These are phyloP conservation scores for Trypanosoma mega DNA, from an alignment of 208 protist species.

Conservation along the genomic window DNA sequence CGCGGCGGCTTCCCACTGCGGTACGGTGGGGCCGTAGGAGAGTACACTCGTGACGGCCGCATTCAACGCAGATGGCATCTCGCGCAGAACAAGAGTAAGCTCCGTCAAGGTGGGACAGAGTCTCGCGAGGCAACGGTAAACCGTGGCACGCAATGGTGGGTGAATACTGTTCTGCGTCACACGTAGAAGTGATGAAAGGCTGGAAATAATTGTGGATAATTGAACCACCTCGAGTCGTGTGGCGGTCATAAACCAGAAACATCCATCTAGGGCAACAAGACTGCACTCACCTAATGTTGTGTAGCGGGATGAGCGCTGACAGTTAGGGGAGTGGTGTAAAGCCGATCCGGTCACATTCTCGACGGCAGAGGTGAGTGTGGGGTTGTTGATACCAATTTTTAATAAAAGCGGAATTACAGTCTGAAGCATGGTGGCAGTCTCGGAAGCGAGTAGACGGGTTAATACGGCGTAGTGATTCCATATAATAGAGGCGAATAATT, in stretches of 20 bases:
- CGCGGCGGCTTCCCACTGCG: slow-evolving; percentile 73
- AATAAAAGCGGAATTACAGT: slow-evolving; percentile 50
- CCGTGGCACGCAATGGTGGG: slow-evolving; percentile 50
- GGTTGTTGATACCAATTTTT: slow-evolving; percentile 65
- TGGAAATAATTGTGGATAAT: slow-evolving; percentile 44
- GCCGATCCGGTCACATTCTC: slow-evolving; percentile 50
- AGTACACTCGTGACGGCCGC: slow-evolving; percentile 60
- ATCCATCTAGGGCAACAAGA: slow-evolving; percentile 61
- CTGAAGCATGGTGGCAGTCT: slow-evolving; percentile 29
- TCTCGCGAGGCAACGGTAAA: slow-evolving; percentile 51
- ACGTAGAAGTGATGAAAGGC: slow-evolving; percentile 43
- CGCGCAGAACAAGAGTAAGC: slow-evolving; percentile 35
- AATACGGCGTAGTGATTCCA: slow-evolving; percentile 31
- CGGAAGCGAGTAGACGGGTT: slow-evolving; percentile 11
- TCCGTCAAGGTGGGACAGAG: slow-evolving; percentile 41
- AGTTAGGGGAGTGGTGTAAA: slow-evolving; percentile 48
- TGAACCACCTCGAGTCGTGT: slow-evolving; percentile 26
- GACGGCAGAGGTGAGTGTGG: slow-evolving; percentile 49
- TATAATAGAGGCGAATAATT: slow-evolving; percentile 58
- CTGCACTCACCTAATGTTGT: slow-evolving; percentile 77
- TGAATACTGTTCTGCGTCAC: slow-evolving; percentile 63
- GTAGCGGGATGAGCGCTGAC: slow-evolving; percentile 55
- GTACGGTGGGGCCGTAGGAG: slow-evolving; percentile 32
- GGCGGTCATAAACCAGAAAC: slow-evolving; percentile 35
- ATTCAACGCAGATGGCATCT: slow-evolving; percentile 67